A percentile compares a stretch with the other conserved stretches of the same genome.
These are phyloP conservation scores for Lasiosphaeria miniovina DNA, from an alignment of 495 filamentous ascomycete genomes.

Conservation along the genomic window DNA sequence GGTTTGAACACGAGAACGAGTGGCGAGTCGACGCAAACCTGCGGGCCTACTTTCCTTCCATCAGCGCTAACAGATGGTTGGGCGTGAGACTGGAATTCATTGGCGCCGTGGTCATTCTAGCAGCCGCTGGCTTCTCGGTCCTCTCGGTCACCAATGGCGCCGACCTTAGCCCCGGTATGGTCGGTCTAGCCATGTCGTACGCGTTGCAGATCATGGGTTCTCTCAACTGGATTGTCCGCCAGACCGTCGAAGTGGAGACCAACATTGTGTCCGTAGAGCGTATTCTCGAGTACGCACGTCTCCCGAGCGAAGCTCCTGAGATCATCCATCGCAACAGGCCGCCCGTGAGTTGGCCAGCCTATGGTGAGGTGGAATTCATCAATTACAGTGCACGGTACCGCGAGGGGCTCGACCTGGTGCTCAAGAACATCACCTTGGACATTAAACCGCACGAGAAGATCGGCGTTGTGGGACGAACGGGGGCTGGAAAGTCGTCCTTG, in stretches of 20 bases:
- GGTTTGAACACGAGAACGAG: conserved; percentile 93
- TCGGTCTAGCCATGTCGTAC: conserved; percentile 95
- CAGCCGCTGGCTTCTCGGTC: conserved; percentile 78
- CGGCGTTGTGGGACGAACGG: conserved; percentile 93
- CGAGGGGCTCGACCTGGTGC: conserved; percentile 79
- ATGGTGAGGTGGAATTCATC: conserved; percentile 85
- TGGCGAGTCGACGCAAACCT: conserved; percentile 97
- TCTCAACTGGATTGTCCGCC: conserved; percentile 99
- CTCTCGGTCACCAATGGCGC: conserved; percentile 72
- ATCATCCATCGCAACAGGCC: conserved; percentile 85
- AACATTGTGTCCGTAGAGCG: conserved; percentile 99
- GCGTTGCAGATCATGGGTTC: conserved; percentile 95
- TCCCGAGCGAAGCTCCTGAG: conserved; percentile 94
- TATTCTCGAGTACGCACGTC: conserved; percentile 89
- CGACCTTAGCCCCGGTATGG: conserved; percentile 68
- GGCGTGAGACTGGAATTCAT: conserved; percentile 95
- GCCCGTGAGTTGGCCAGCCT: conserved; percentile 84
- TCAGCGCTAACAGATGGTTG: conserved; percentile 94
- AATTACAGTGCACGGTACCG: conserved; percentile 95
- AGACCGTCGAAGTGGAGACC: conserved; percentile 98
- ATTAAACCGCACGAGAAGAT: conserved; percentile 98
- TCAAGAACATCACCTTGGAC: conserved; percentile 86
- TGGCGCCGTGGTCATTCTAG: conserved; percentile 89
- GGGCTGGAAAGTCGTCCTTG: conserved; percentile 93
- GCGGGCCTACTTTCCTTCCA: conserved; percentile 92